Evolutionary conservation across 208 protist species (phyloP).

Genomic region (Trypanosoma cruzi): DNA sequence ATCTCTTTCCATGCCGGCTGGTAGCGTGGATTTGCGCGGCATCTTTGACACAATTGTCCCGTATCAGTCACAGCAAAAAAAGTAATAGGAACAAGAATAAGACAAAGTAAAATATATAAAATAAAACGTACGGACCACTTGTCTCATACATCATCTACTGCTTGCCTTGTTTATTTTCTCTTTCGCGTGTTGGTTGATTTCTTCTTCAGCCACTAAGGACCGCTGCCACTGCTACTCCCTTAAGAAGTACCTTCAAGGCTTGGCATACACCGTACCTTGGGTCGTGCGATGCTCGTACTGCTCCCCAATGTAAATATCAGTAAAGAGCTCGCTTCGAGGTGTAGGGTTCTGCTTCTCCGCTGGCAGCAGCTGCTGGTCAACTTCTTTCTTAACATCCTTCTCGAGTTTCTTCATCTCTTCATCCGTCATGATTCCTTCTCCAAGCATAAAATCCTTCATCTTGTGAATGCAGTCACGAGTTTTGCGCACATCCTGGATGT

Average conservation of each 20-base stretch:
- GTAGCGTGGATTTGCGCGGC: too few relatives aligned
- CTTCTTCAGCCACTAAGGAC: too few relatives aligned
- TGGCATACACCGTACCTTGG: slow-evolving; percentile 80
- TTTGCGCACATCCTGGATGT: slow-evolving; percentile 92
- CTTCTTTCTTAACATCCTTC: slow-evolving; percentile 88
- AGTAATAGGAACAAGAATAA: too few relatives aligned
- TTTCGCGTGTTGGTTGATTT: too few relatives aligned
- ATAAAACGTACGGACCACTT: too few relatives aligned
- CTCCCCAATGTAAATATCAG: slow-evolving; percentile 91
- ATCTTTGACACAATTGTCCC: too few relatives aligned
- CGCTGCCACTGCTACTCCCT: too few relatives aligned
- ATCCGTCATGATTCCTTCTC: slow-evolving; percentile 91
- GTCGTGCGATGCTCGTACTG: slow-evolving; percentile 85
- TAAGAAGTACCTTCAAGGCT: slow-evolving; percentile 22
- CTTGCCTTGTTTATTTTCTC: too few relatives aligned
- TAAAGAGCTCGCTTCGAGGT: slow-evolving; percentile 78
- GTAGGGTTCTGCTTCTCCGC: slow-evolving; percentile 84
- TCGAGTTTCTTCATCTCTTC: slow-evolving; percentile 96
- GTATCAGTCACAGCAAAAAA: too few relatives aligned
- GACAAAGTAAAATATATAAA: too few relatives aligned
- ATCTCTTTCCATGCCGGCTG: too few relatives aligned
- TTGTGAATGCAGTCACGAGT: slow-evolving; percentile 92
- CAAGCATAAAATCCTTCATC: slow-evolving; percentile 82
- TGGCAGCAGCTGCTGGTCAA: slow-evolving; percentile 91
- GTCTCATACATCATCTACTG: too few relatives aligned